These are phyloP conservation scores for Phytophthora pistaciae DNA, from an alignment of 352 stramenopile genomes.

Conservation along the genomic window DNA sequence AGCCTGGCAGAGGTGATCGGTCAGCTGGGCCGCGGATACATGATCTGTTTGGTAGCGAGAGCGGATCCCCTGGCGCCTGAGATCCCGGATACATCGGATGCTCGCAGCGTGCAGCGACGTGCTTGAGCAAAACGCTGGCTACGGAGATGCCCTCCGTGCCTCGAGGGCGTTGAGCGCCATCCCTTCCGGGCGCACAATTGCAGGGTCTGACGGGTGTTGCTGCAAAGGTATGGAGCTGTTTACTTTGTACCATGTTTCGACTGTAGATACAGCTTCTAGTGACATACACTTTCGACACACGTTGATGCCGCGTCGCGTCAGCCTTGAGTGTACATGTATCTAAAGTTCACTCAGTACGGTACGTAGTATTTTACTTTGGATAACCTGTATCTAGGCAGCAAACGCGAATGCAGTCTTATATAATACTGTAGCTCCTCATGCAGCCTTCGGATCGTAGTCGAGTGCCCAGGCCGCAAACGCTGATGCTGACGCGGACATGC, in stretches of 20 bases:
- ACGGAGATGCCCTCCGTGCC: neutral
- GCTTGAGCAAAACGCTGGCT: neutral
- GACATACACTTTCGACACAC: too few relatives aligned
- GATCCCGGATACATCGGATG: slow-evolving; percentile 25
- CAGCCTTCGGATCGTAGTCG: slow-evolving; percentile 41
- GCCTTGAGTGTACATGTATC: too few relatives aligned
- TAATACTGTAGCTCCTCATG: too few relatives aligned
- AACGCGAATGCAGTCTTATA: too few relatives aligned
- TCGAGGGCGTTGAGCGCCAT: neutral
- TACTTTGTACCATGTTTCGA: too few relatives aligned
- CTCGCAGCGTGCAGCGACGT: neutral
- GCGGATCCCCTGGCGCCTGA: slow-evolving; percentile 3
- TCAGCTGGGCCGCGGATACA: slow-evolving; percentile 20
- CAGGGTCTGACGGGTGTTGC: neutral
- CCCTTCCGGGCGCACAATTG: neutral
- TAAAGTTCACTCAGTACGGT: too few relatives aligned
- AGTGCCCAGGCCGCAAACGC: slow-evolving; percentile 44
- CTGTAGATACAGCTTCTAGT: too few relatives aligned
- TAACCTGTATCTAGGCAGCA: too few relatives aligned
- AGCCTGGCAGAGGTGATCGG: slow-evolving; percentile 11
- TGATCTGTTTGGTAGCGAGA: slow-evolving; percentile 4
- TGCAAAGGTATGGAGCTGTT: neutral
- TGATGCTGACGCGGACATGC: slow-evolving; percentile 39
- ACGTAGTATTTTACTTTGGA: too few relatives aligned
- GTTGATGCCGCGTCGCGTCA: too few relatives aligned